Percentiles rank a stretch among this genome's conserved stretches.
phyloP scores from a whole-genome alignment of 148 eudicot species.

The Diospyros kaki region DNA sequence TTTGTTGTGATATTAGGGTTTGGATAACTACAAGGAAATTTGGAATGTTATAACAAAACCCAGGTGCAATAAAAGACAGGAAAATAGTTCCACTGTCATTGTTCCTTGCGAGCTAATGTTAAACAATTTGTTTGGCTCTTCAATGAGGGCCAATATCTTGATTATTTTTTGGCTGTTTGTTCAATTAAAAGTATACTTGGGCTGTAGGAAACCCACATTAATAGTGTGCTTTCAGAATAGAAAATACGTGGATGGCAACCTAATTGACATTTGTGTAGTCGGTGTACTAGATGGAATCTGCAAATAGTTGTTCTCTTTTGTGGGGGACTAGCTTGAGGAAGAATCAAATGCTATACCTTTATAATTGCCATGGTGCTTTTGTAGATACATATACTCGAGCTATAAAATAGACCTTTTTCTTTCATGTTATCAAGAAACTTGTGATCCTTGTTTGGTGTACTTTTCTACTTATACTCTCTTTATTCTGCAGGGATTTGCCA shows the following conservation, averaged over 20 bases:
- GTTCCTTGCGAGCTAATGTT: too few relatives aligned
- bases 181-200: not conserved
- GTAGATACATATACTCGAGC: not conserved
- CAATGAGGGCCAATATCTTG: not conserved
- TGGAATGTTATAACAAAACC: conserved; percentile 10
- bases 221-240: not conserved
- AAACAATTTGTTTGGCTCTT: too few relatives aligned
- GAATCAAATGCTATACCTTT: not conserved
- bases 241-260: not conserved
- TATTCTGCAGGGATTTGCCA: not conserved
- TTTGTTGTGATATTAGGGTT: too few relatives aligned
- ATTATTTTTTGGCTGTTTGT: too few relatives aligned
- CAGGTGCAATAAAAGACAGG: not conserved
- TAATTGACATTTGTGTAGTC: not conserved
- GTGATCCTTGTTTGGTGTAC: not conserved
- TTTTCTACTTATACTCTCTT: not conserved
- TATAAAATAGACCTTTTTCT: not conserved
- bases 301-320: not conserved
- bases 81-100: too few relatives aligned
- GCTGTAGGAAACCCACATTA: not conserved
- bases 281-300: not conserved
- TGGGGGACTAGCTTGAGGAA: not conserved
- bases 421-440: conserved; percentile 4
- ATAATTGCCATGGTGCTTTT: not conserved
- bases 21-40: conserved; percentile 15